These are phyloP conservation scores for Halenospora varia DNA, from an alignment of 495 filamentous ascomycete species.

Conservation along the genomic window DNA sequence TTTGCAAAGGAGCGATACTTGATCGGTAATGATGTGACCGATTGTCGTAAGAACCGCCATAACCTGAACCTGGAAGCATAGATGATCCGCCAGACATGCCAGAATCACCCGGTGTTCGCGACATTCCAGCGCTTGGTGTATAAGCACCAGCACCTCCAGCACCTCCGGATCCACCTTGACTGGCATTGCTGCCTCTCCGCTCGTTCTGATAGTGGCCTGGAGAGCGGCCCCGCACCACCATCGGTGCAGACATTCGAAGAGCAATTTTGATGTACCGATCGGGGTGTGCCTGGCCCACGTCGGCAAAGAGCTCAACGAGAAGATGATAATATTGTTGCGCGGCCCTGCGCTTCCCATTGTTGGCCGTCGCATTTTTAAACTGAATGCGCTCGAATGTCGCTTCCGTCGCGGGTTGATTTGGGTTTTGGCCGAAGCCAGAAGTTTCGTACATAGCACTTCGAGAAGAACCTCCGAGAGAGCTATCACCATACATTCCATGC, in stretches of 20 bases:
- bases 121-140: conserved; percentile 26
- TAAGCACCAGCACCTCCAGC: conserved; percentile 42
- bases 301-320: conserved; percentile 82
- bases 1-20: conserved; percentile 9
- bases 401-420: conserved; percentile 43
- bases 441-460: conserved; percentile 32
- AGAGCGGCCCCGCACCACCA: conserved; percentile 91
- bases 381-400: conserved; percentile 90
- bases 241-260: conserved; percentile 69
- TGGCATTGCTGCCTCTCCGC: conserved; percentile 64
- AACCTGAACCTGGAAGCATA: conserved; percentile 13
- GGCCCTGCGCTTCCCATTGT: conserved; percentile 89
- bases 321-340: conserved; percentile 94
- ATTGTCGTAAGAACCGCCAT: conserved; percentile 11
- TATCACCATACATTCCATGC: conserved; percentile 15
- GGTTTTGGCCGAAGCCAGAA: conserved; percentile 28
- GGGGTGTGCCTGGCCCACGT: conserved; percentile 51
- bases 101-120: conserved; percentile 21
- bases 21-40: conserved; percentile 18
- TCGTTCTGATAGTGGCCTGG: conserved; percentile 92
- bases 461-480: conserved; percentile 5
- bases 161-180: conserved; percentile 58
- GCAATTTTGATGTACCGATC: conserved; percentile 72
- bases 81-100: conserved; percentile 17
- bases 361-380: conserved; percentile 93